Percentiles rank a stretch among this genome's conserved stretches.
These are phyloP conservation scores for Fragaria vesca DNA, from an alignment of 306 rosid genomes.

Conservation along the genomic window DNA sequence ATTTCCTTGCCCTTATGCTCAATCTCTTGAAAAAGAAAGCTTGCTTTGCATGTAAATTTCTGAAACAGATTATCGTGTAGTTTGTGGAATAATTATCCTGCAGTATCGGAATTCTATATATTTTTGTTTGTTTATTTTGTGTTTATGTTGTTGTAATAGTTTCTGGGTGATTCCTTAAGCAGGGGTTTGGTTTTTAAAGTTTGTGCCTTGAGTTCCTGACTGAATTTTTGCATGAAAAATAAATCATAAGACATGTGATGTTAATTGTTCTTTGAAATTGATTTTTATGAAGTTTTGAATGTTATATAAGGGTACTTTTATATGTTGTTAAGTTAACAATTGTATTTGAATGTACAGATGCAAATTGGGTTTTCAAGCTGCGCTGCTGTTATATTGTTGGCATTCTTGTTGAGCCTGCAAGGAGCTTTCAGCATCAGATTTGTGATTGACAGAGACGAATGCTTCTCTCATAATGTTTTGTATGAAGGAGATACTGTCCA, in stretches of 20 bases:
- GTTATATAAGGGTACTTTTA: background rate
- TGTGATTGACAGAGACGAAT: constrained; percentile 65
- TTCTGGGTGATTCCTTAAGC: constrained; percentile 2
- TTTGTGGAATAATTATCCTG: background rate
- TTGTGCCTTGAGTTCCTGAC: background rate
- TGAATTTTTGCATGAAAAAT: background rate
- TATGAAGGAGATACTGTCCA: constrained; percentile 59
- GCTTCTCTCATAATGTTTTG: constrained; percentile 51
- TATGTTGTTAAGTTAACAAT: background rate
- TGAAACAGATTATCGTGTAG: background rate
- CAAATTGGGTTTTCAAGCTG: constrained; percentile 26
- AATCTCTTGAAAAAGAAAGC: background rate
- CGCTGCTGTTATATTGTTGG: constrained; percentile 25
- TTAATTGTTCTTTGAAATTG: background rate
- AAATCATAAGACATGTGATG: background rate
- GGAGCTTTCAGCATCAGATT: constrained; percentile 61
- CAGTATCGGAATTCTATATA: background rate
- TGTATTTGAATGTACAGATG: constrained; percentile 34
- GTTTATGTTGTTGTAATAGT: background rate
- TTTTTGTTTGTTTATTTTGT: background rate
- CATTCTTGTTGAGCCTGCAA: constrained; percentile 33
- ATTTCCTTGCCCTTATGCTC: background rate
- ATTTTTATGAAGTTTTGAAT: background rate
- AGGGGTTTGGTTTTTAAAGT: background rate
- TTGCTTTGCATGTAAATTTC: background rate